Percentiles rank a stretch among this genome's conserved stretches.
These are phyloP conservation scores for Ajuga reptans DNA, from an alignment of 305 asterid genomes.

Conservation along the genomic window DNA sequence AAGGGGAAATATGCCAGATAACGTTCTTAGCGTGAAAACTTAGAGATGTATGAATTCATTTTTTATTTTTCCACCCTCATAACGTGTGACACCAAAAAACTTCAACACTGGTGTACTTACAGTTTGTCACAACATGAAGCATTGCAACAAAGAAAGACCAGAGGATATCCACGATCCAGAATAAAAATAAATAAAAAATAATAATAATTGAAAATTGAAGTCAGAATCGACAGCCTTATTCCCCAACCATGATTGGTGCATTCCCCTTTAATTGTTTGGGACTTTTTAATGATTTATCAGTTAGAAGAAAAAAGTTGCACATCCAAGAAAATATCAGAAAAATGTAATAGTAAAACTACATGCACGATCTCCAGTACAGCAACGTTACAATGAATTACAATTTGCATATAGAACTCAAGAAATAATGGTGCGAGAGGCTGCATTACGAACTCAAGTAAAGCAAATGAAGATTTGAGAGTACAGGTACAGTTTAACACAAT, in stretches of 20 bases:
- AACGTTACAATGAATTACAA: constrained; percentile 54
- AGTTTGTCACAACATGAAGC: background rate
- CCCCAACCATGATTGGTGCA: background rate
- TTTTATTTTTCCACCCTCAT: background rate
- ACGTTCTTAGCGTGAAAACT: background rate
- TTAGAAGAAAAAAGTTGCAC: background rate
- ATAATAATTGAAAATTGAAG: background rate
- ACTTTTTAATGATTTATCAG: background rate
- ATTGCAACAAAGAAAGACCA: constrained; percentile 1
- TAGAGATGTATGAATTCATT: background rate
- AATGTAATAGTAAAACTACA: background rate
- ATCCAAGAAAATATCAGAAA: background rate
- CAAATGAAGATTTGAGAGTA: background rate
- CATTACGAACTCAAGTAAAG: background rate
- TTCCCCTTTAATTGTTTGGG: background rate
- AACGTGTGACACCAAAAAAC: background rate
- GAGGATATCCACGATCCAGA: background rate
- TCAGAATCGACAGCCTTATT: background rate
- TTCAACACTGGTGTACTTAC: background rate
- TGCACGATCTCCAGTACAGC: background rate
- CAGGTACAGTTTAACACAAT: background rate
- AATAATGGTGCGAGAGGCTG: constrained; percentile 48
- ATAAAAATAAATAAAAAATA: background rate
- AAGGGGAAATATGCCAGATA: background rate
- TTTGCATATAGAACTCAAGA: constrained; percentile 78